Evolutionary conservation across 2,329 filamentous ascomycete species (phyloP).

Genomic region (Cladosporium sp.): DNA sequence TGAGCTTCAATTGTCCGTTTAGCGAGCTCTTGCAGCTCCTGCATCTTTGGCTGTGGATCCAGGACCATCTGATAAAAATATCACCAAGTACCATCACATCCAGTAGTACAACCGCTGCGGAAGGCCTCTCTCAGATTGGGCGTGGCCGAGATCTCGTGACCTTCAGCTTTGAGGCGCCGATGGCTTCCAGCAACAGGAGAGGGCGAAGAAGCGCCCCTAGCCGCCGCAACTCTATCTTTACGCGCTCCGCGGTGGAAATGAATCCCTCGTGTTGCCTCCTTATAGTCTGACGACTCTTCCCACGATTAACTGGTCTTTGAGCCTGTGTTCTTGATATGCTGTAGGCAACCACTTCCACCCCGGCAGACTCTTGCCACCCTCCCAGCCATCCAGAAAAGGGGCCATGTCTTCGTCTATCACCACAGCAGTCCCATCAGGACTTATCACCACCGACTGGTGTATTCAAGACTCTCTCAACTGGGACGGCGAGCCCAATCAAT

Average conservation of each 20-base stretch:
- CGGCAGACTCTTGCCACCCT: background rate
- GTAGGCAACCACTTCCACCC: background rate
- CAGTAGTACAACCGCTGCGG: background rate
- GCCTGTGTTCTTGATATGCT: background rate
- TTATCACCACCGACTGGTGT: conserved; percentile 16
- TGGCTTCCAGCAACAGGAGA: background rate
- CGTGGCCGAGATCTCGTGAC: background rate
- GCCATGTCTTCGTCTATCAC: conserved; percentile 14
- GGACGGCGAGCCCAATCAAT: background rate
- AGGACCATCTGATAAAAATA: background rate
- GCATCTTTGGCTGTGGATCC: background rate
- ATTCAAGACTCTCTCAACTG: conserved; percentile 4
- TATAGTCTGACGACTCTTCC: background rate
- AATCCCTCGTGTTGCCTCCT: background rate
- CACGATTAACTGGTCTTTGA: no score
- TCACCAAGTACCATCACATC: no score
- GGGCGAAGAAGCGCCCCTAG: background rate
- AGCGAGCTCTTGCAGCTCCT: background rate
- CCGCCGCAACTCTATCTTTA: background rate
- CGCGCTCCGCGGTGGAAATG: background rate
- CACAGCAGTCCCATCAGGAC: conserved; percentile 15
- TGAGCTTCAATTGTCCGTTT: conserved; percentile 5
- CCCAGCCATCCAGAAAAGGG: background rate
- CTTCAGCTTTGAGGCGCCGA: background rate
- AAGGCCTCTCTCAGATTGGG: background rate